Conservation (phyloP, 495 filamentous ascomycete species). For the Penicillium angulare region DNA sequence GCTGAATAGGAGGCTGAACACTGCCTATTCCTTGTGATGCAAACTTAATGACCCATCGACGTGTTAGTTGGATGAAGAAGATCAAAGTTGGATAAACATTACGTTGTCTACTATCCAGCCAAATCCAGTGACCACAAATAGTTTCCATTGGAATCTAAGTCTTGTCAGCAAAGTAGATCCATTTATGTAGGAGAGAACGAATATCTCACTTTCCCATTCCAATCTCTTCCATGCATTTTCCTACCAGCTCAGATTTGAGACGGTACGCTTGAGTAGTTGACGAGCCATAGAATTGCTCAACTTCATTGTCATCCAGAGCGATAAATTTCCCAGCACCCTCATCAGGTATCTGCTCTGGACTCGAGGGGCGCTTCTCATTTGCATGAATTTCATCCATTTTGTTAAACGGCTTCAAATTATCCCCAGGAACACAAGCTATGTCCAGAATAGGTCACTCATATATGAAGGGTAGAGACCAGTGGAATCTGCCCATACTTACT, state of each 20-base stretch:
- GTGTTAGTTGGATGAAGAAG: not conserved
- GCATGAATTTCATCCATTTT: slow-evolving; percentile 22
- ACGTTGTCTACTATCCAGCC: slow-evolving; percentile 38
- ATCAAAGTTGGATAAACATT: not conserved
- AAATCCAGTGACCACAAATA: slow-evolving; percentile 34
- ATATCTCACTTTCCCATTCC: slow-evolving; percentile 30
- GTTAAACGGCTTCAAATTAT: not conserved
- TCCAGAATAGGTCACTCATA: slow-evolving; percentile 1
- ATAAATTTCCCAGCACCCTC: slow-evolving; percentile 20
- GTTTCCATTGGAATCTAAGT: slow-evolving; percentile 34
- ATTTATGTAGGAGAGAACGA: not conserved
- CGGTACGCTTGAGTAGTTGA: slow-evolving; percentile 32
- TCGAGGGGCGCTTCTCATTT: not conserved
- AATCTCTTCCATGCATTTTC: slow-evolving; percentile 31
- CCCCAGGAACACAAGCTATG: not conserved
- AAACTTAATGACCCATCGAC: slow-evolving; percentile 15
- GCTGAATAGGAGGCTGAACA: slow-evolving; percentile 29
- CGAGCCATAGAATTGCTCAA: slow-evolving; percentile 31
- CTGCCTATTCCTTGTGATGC: slow-evolving; percentile 32
- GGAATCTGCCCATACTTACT: too few species aligned
- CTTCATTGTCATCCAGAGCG: slow-evolving; percentile 19
- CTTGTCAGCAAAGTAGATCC: not conserved
- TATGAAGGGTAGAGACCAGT: too few species aligned
- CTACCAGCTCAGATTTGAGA: slow-evolving; percentile 34
- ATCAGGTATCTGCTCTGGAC: not conserved